Conservation (phyloP, 2,329 filamentous ascomycete species). For the Capronia epimyces region DNA sequence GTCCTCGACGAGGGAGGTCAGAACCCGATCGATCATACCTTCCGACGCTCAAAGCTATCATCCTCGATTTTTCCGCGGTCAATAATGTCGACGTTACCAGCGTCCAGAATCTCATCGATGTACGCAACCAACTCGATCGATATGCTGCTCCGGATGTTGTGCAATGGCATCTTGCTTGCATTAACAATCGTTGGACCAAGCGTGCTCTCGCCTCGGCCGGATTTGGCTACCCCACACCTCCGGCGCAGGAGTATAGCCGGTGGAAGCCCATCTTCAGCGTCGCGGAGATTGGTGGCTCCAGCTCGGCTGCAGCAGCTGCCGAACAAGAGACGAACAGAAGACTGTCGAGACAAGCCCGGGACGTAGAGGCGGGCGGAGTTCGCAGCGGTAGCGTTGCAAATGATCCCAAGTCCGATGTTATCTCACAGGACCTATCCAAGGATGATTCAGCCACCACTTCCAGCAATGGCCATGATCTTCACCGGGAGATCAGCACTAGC, state of each 20-base stretch:
- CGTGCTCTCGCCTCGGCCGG: slow-evolving; percentile 79
- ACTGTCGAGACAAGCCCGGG: slow-evolving; percentile 20
- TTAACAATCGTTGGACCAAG: slow-evolving; percentile 93
- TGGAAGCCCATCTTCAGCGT: slow-evolving; percentile 97
- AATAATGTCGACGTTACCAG: slow-evolving; percentile 93
- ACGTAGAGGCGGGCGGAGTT: slow-evolving; percentile 30
- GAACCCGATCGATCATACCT: slow-evolving; percentile 47
- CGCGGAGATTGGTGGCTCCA: slow-evolving; percentile 70
- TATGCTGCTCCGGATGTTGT: slow-evolving; percentile 76
- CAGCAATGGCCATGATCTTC: slow-evolving; percentile 36
- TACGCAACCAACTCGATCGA: slow-evolving; percentile 85
- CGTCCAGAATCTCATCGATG: slow-evolving; percentile 85
- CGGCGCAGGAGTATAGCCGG: slow-evolving; percentile 51
- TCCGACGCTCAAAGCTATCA: slow-evolving; percentile 77
- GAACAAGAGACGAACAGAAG: slow-evolving; percentile 56
- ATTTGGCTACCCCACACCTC: slow-evolving; percentile 71
- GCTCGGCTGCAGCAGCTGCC: slow-evolving; percentile 64
- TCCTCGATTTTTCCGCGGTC: slow-evolving; percentile 87
- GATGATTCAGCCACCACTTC: slow-evolving; percentile 31
- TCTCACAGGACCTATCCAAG: slow-evolving; percentile 2
- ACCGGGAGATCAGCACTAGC: slow-evolving; percentile 45
- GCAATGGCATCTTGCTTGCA: slow-evolving; percentile 93
- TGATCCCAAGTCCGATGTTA: slow-evolving; percentile 3
- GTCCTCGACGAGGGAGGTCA: slow-evolving; percentile 56
- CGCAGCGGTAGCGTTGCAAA: slow-evolving; percentile 2